Evolutionary conservation across 164 flowering plant genomes (phyloP), one percentile per base, ranked within the genome.

Genomic region (Aristolochia californica): DNA sequence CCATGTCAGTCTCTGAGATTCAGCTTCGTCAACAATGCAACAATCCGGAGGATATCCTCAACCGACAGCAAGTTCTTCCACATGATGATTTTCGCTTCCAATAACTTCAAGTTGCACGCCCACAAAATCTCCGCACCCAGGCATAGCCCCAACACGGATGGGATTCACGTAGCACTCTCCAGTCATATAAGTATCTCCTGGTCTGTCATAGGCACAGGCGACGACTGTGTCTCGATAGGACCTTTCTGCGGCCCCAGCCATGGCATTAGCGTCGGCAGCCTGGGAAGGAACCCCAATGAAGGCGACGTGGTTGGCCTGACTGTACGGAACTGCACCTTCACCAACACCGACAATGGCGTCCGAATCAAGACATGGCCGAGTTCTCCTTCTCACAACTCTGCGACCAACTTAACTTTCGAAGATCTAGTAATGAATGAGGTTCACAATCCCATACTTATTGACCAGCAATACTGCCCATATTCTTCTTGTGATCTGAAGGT

Each of bases 351-450:
- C 5, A 84, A 87, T 64, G 96, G 91, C 14, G 81, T 83, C 0
- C 73, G 96, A 62, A 87, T 85, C 45, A 87, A 87, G 71, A 81
- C 84, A 23, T 85, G 89, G 89, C 82, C 78, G 80, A 88, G 80
- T n/a, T 62, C 52, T 26, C 52, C 64, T 21, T 22, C 16, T n/a
- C n/a, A 69, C 56, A 48, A 11, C 25, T 53, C 58, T 2, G 64
- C 63, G 2, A 22, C 59, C 22, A 67, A 70, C 34, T 65, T 76
- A 48, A 59, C 47, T 17, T 76, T 76, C 26, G 60, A 75, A 47
- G 62, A 78, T 45, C 66, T 78, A 4, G 23, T 52, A 20, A 71
- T 78, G 83, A 18, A 48, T 7, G 72, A 87, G 57, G 91, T 85
- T 44, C 68, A 22, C 45, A 80, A 83, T 48, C 91, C 95, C 0